Evolutionary conservation across 176 grass and related monocot genomes (phyloP), one percentile per base, ranked within the genome.

Genomic region (Eragrostis curvula): DNA sequence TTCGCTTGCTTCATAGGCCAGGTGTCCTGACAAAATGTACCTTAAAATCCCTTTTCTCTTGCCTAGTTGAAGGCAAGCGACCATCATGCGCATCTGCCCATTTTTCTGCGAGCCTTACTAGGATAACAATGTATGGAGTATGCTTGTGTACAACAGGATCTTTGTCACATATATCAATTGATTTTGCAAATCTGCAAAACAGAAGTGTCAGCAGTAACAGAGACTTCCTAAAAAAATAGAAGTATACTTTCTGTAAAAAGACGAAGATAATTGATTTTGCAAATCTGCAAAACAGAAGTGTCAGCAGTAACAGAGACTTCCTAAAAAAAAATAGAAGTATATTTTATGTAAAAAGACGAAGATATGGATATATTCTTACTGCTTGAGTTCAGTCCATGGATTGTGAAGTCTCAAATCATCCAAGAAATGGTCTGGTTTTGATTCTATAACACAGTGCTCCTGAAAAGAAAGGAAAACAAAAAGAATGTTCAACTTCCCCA

Each of bases 21-120:
- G 55, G 6, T 61, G 66, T 65, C 25, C 25, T 68, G 45, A 85
- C 67, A 74, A 15, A 67, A 78, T 73, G 61, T 77, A 98, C 96
- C 92, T 98, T 98, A 80, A 98, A 98, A 50, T 98, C 92, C 42
- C 76, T 95, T 94, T 98, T 98, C 84, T 95, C 90, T 93, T 98
- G 96, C 73, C 92, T 92, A 70, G 88, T 95, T 77, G 84, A 87
- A 82, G 92, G 92, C 79, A 98, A 86, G 75, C 60, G 68, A 57
- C 96, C 92, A 79, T 93, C 83, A 80, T 90, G 92, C 46, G 79
- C 81, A 79, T 89, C 85, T 72, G 88, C 86, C 96, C 96, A 98
- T 87, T 95, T 98, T 73, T 93, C 88, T 53, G 88, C 92, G 66
- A 98, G 84, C 17, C 76, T 88, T 71, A 95, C 74, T 67, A 95